Percentiles rank a stretch among this genome's conserved stretches.
Evolutionary conservation across 2,329 filamentous ascomycete genomes (phyloP).

Genomic region (Paradendryphiella salina): DNA sequence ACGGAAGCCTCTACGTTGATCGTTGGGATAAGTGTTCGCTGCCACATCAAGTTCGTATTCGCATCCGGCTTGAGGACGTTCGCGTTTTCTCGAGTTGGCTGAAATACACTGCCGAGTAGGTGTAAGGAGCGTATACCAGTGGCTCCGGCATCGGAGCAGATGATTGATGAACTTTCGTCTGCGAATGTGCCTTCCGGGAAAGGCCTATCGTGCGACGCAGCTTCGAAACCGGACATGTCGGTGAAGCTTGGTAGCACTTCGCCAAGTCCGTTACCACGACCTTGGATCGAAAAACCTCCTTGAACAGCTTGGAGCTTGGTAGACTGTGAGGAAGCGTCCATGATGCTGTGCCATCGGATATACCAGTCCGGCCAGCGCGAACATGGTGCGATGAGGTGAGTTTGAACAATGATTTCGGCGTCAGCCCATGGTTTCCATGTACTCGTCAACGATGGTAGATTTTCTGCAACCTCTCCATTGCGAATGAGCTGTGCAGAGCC

Average conservation of each 20-base stretch:
- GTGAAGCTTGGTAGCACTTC: conserved; percentile 20
- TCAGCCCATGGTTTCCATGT: conserved; percentile 41
- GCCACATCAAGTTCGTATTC: conserved; percentile 44
- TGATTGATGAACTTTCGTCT: conserved; percentile 8
- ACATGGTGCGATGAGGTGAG: conserved; percentile 30
- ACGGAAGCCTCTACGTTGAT: conserved; percentile 9
- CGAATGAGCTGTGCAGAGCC: conserved; percentile 6
- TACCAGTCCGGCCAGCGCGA: conserved; percentile 39
- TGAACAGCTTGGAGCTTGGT: conserved; percentile 19
- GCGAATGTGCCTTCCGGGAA: conserved; percentile 29
- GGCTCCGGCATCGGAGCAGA: conserved; percentile 36
- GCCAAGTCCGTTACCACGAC: conserved; percentile 24
- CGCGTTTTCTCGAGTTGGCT: not conserved
- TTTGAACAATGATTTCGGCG: conserved; percentile 28
- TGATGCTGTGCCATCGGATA: conserved; percentile 28
- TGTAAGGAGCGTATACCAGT: conserved; percentile 29
- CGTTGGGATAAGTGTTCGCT: conserved; percentile 39
- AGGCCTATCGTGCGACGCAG: not conserved
- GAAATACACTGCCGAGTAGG: not conserved
- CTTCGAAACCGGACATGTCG: not conserved
- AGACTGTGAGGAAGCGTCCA: conserved; percentile 3
- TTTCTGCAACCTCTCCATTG: conserved; percentile 7
- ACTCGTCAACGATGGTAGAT: conserved; percentile 19
- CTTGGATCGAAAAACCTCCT: conserved; percentile 41
- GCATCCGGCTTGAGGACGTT: conserved; percentile 41